These are phyloP conservation scores for Fistulifera pelliculosa DNA, from an alignment of 108 stramenopile species.

Conservation along the genomic window DNA sequence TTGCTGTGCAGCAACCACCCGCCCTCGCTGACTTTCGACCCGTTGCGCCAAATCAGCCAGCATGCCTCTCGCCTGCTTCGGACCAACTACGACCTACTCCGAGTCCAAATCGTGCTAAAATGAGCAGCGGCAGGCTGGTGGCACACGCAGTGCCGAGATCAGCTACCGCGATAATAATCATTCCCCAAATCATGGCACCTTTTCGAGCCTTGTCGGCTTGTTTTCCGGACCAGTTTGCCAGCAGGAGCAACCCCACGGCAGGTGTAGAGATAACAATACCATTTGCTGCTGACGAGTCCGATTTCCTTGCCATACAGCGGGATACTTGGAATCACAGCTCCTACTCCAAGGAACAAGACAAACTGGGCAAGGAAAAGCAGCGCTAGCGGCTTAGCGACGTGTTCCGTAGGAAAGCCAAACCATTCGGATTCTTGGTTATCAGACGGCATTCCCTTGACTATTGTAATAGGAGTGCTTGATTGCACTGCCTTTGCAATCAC, in stretches of 20 bases:
- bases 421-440: background rate
- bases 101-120: constrained; percentile 50
- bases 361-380: constrained; percentile 60
- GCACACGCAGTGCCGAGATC: constrained; percentile 56
- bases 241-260: constrained; percentile 47
- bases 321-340: constrained; percentile 66
- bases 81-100: constrained; percentile 50
- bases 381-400: constrained; percentile 31
- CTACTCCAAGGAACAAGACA: constrained; percentile 66
- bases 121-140: constrained; percentile 20
- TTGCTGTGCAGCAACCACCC: constrained; percentile 58
- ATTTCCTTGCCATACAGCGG: constrained; percentile 68
- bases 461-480: background rate
- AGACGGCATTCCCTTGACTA: background rate
- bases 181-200: constrained; percentile 65
- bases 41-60: constrained; percentile 51
- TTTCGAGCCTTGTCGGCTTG: constrained; percentile 56
- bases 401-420: constrained; percentile 11
- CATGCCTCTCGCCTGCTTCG: constrained; percentile 71
- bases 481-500: too few relatives aligned
- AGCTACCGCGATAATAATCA: constrained; percentile 50
- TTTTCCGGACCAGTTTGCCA: constrained; percentile 30
- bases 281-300: constrained; percentile 53
- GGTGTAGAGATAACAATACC: constrained; percentile 71
- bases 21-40: constrained; percentile 40